Conservation (phyloP, 805 yeast genomes). For the Saccharomycopsis olivae region DNA sequence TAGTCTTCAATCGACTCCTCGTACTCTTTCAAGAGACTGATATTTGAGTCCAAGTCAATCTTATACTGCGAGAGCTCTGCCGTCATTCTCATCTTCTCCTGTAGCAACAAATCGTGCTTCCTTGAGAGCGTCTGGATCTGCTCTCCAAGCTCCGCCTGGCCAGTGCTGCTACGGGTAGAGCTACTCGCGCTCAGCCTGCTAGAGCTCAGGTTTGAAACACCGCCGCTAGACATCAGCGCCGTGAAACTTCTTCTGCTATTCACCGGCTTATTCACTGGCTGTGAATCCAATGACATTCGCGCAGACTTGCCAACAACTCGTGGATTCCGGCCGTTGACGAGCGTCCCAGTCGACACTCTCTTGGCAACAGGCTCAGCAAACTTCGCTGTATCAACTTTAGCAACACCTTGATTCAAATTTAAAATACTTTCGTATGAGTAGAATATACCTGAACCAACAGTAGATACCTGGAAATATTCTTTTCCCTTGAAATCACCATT, state of each 20-base stretch:
- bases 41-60: conserved; percentile 31
- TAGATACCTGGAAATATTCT: conserved; percentile 53
- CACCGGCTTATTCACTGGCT: not conserved
- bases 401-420: conserved; percentile 2
- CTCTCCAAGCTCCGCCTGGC: not conserved
- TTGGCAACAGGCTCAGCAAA: not conserved
- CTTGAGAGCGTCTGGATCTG: conserved; percentile 4
- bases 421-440: conserved; percentile 38
- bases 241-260: conserved; percentile 3
- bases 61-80: conserved; percentile 18
- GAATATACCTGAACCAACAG: conserved; percentile 66
- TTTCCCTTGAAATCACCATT: conserved; percentile 72
- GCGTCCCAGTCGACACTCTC: conserved; percentile 1
- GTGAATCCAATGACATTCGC: conserved; percentile 12
- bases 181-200: no score
- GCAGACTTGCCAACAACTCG: not conserved
- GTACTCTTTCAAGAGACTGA: conserved; percentile 36
- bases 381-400: not conserved
- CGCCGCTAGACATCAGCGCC: not conserved
- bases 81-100: conserved; percentile 9
- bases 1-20: conserved; percentile 37
- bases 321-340: not conserved
- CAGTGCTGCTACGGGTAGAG: not conserved
- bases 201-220: not conserved
- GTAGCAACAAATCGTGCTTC: conserved; percentile 4